Evolutionary conservation across 371 early-diverging fungal genomes (phyloP).

Genomic region (Haplosporangium sp.): DNA sequence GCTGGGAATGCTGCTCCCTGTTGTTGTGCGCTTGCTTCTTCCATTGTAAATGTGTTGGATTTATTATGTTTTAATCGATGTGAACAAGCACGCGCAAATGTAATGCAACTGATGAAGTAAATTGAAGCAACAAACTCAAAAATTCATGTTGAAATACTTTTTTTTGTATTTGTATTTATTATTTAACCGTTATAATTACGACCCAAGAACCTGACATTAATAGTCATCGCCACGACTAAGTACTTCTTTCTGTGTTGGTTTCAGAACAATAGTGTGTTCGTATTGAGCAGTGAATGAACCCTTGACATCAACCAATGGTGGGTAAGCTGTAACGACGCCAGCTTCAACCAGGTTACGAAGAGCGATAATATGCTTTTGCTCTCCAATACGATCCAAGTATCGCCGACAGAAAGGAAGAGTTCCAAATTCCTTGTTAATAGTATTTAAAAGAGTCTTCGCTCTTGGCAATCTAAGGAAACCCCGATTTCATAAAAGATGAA

Average conservation of each 20-base stretch:
- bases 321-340: slow-evolving; percentile 92
- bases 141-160: no score
- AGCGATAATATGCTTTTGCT: slow-evolving; percentile 86
- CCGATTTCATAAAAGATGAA: neutral
- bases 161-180: no score
- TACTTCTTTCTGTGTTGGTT: slow-evolving; percentile 93
- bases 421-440: slow-evolving; percentile 95
- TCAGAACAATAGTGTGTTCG: slow-evolving; percentile 96
- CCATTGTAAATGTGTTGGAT: slow-evolving; percentile 17
- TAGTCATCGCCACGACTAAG: slow-evolving; percentile 74
- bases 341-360: slow-evolving; percentile 90
- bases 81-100: neutral
- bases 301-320: slow-evolving; percentile 93
- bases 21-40: slow-evolving; percentile 54
- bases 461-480: slow-evolving; percentile 69
- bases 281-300: slow-evolving; percentile 98
- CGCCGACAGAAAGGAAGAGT: slow-evolving; percentile 99
- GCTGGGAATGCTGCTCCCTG: slow-evolving; percentile 74
- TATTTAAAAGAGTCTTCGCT: slow-evolving; percentile 87
- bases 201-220: slow-evolving; percentile 21
- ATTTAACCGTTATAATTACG: no score
- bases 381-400: slow-evolving; percentile 95
- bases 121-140: no score
- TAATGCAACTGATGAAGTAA: neutral
- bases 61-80: slow-evolving; percentile 1